phyloP scores from a whole-genome alignment of 768 basidiomycete species.

The Dendrothele bispora region DNA sequence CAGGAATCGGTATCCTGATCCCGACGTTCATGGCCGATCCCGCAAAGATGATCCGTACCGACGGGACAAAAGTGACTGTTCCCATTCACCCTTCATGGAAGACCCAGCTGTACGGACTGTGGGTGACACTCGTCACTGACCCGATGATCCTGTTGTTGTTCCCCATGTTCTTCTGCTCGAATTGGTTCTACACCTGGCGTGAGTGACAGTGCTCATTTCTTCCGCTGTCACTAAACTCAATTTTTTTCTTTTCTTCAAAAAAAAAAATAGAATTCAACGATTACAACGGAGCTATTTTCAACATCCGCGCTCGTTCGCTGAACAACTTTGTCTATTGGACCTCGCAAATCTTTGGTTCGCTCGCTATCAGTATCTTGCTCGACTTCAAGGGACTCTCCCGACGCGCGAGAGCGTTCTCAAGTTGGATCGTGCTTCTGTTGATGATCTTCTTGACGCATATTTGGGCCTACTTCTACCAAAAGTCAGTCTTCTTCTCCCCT shows the following conservation, averaged over 20 bases:
- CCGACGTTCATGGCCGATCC: conserved; percentile 76
- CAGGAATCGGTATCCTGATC: conserved; percentile 63
- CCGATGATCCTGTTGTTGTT: conserved; percentile 73
- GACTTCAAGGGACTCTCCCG: conserved; percentile 57
- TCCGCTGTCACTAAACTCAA: neutral
- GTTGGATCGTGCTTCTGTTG: conserved; percentile 60
- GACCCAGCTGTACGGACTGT: conserved; percentile 69
- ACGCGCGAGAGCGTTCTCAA: conserved; percentile 68
- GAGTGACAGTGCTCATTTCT: conserved; percentile 22
- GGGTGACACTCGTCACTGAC: conserved; percentile 65
- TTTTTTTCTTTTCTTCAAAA: conserved; percentile 5
- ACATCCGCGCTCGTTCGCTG: conserved; percentile 73
- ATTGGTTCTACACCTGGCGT: conserved; percentile 90
- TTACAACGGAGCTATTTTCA: conserved; percentile 78
- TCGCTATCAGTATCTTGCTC: conserved; percentile 68
- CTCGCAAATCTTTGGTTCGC: conserved; percentile 73
- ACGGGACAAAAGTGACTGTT: conserved; percentile 66
- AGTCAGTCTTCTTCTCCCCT: conserved; percentile 34
- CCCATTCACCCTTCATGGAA: conserved; percentile 77
- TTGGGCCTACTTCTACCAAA: conserved; percentile 80
- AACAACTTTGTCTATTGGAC: conserved; percentile 83
- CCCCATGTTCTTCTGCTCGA: conserved; percentile 84
- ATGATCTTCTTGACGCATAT: conserved; percentile 70
- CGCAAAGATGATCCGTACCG: conserved; percentile 67
- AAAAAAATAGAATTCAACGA: conserved; percentile 80